Conservation (phyloP, 768 basidiomycete genomes). For the Lactarius vividus region DNA sequence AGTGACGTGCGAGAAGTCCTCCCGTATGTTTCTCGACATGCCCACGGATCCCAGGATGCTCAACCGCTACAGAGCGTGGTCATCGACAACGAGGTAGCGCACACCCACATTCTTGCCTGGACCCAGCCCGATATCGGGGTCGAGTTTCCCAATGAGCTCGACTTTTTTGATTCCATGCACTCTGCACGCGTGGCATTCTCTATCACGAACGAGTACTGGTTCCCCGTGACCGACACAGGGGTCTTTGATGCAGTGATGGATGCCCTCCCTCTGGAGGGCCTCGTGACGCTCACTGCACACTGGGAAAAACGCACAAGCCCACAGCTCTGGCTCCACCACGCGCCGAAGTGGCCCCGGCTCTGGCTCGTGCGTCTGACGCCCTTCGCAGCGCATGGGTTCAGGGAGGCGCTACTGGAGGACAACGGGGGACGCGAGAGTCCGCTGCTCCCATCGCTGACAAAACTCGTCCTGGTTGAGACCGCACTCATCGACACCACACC, state of each 20-base stretch:
- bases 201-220: neutral
- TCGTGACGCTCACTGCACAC: neutral
- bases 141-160: no score
- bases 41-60: conserved; percentile 6
- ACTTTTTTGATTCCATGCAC: neutral
- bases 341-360: conserved; percentile 1
- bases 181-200: neutral
- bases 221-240: neutral
- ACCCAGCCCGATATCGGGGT: neutral
- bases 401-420: neutral
- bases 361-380: neutral
- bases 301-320: neutral
- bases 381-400: neutral
- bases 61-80: conserved; percentile 12
- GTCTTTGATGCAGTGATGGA: neutral
- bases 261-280: neutral
- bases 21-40: neutral
- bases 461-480: neutral
- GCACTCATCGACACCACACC: neutral
- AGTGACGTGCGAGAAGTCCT: neutral
- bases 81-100: neutral
- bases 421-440: neutral
- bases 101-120: neutral
- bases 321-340: neutral
- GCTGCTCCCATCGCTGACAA: neutral